Conservation (phyloP, 768 basidiomycete genomes). For the Mycena sanguinolenta region DNA sequence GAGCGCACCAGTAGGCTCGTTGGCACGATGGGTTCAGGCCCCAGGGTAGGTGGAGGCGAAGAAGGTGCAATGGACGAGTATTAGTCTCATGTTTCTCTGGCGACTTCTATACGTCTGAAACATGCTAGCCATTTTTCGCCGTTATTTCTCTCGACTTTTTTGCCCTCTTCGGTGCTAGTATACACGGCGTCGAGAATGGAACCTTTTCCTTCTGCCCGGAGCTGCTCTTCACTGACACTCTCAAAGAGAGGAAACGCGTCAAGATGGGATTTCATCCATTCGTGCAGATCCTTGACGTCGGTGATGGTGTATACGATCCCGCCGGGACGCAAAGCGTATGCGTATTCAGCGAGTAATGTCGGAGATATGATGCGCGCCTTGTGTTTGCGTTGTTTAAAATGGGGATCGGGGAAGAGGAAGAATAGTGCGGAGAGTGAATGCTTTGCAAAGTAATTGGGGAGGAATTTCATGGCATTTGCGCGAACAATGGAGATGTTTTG, state of each 20-base stretch:
- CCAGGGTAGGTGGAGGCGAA: slow-evolving; percentile 49
- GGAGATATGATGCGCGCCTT: slow-evolving; percentile 99
- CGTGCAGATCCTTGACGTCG: slow-evolving; percentile 92
- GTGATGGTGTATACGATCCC: slow-evolving; percentile 98
- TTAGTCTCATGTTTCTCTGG: slow-evolving; percentile 47
- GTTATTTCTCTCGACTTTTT: slow-evolving; percentile 92
- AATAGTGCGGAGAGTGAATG: slow-evolving; percentile 93
- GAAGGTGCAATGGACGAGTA: slow-evolving; percentile 53
- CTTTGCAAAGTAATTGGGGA: slow-evolving; percentile 95
- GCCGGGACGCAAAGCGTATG: slow-evolving; percentile 92
- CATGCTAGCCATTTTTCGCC: slow-evolving; percentile 95
- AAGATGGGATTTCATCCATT: slow-evolving; percentile 96
- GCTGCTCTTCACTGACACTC: slow-evolving; percentile 77
- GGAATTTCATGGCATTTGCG: slow-evolving; percentile 98
- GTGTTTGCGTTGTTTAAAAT: slow-evolving; percentile 98
- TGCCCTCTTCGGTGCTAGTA: slow-evolving; percentile 94
- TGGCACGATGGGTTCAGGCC: slow-evolving; percentile 67
- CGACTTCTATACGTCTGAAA: slow-evolving; percentile 74
- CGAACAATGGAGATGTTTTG: slow-evolving; percentile 95
- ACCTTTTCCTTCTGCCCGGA: slow-evolving; percentile 83
- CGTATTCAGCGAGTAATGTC: slow-evolving; percentile 97
- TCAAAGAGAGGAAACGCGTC: slow-evolving; percentile 90
- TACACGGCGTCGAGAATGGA: slow-evolving; percentile 86
- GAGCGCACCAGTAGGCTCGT: slow-evolving; percentile 73
- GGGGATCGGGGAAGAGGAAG: slow-evolving; percentile 99